Percentiles rank a stretch among this genome's conserved stretches.
Evolutionary conservation across 2,329 filamentous ascomycete genomes (phyloP).

Genomic region (Rhynchosporium graminicola): DNA sequence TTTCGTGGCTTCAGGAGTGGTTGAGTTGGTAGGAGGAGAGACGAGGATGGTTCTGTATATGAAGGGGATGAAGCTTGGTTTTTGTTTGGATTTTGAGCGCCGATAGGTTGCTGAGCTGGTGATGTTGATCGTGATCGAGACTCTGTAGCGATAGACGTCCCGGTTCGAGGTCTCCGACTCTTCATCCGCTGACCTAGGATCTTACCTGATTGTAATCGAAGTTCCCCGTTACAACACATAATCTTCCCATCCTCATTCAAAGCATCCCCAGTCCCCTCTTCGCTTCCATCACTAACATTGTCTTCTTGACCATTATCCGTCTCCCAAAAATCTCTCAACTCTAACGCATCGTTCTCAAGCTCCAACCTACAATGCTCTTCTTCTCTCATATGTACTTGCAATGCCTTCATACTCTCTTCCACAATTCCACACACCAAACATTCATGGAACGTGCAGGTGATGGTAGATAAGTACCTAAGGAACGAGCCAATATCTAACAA

Average conservation of each 20-base stretch:
- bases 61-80: background rate
- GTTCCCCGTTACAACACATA: slow-evolving; percentile 18
- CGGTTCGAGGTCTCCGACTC: background rate
- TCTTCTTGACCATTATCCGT: slow-evolving; percentile 20
- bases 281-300: slow-evolving; percentile 16
- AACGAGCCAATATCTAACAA: slow-evolving; percentile 52
- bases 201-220: slow-evolving; percentile 44
- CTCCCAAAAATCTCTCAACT: slow-evolving; percentile 15
- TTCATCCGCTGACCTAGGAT: slow-evolving; percentile 39
- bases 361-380: slow-evolving; percentile 52
- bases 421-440: slow-evolving; percentile 53
- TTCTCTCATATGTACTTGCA: slow-evolving; percentile 53
- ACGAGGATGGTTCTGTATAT: background rate
- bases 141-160: background rate
- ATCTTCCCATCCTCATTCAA: background rate
- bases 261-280: slow-evolving; percentile 27
- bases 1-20: background rate
- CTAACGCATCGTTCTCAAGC: background rate
- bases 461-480: slow-evolving; percentile 49
- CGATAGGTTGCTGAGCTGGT: background rate
- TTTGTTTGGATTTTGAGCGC: background rate
- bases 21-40: background rate
- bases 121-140: slow-evolving; percentile 13
- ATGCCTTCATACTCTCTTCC: slow-evolving; percentile 46
- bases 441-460: slow-evolving; percentile 51